Base-by-base conservation (phyloP, 2,329 filamentous ascomycete species). In the Fusarium buharicum region DNA sequence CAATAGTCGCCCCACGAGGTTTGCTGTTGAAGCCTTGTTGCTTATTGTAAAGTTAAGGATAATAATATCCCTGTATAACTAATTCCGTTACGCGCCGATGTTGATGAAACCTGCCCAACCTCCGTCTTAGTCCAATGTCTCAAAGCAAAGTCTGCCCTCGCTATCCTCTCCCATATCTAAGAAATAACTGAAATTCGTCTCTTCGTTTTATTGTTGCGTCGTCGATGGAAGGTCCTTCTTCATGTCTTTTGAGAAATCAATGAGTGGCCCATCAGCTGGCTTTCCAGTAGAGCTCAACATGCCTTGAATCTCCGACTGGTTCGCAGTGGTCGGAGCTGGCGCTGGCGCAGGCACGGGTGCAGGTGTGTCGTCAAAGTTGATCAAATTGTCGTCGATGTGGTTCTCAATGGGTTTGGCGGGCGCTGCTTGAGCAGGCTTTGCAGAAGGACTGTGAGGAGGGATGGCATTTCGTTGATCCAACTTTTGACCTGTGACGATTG, bases 401-500 rank as follows among this genome's bases (percentile, higher is more conserved):
- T 64, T 66, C 18, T 66, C 55, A 9, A 43, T 27, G 6, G 24
- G 58, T 24, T 44, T 50, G 78, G 28, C 38, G 40, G 56, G 27
- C 24, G 41, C 37, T 40, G 55, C 30, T 33, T 66, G 52, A 16
- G 47, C 33, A 24, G 50, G 44, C n/a, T 55, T 59, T 13, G 61
- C 33, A 30, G 61, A 40, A 22, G 63, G 57, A 71, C 55, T 70
- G 51, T 63, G 69, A 4, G 84, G 79, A 59, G 87, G 84, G 54
- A 90, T 86, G 62, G 83, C 73, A 66, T 84, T 84, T 73, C 82
- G 79, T 50, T 82, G 77, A 37, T 78, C 77, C 20, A 79, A 74
- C 68, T 84, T 86, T 74, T 97, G 92, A 28, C 92, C 93, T 34
- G 86, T 86, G 22, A 98, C 73, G 57, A 99, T 90, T 2, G 95